Base-by-base conservation (phyloP, 192 early-diverging fungal genomes). In the Oehlia diaphana region DNA sequence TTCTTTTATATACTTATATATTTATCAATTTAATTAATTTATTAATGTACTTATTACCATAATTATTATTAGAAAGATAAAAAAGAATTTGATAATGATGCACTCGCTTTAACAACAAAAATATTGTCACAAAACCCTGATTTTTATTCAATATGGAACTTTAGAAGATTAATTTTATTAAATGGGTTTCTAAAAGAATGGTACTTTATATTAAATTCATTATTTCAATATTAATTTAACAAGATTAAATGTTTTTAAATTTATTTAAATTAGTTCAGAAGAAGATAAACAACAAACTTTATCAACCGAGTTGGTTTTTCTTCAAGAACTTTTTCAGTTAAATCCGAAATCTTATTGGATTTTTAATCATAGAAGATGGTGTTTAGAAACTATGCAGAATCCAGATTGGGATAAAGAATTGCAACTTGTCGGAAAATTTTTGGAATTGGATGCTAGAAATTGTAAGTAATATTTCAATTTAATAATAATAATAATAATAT, bases 341-440 rank as follows among this genome's bases (percentile, higher is more conserved):
- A 94, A 95, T 78, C 95, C 96, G 61, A 99, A 99, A 83, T 97
- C 95, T 14, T 99, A 99, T 86, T 98, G 95, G 93, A 91, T 98
- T 77, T 99, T 96, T 94, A 95, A 95, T 83, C 98, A 99, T 86
- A 92, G 98, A 19, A 84, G 93, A 68, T 99, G 97, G 97, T 91
- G 93, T 31, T 87, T 99, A 21, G 85, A 91, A 26, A 85, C 84
- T 35, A 92, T 95, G 87, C 93, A 92, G 9, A 72, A 83, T 4
- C 93, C 96, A 16, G 84, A 87, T 42, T 98, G 96, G 96, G 81
- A 88, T 23, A 81, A 82, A 1, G 98, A 99, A 82, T 83, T 99
- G 31, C 83, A 79, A 37, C 85, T 99, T 73, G 89, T 95, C 9
- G 86, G 83, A 37, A 91, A 90, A 83, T 91, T 99, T 85, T 82